Percentiles rank a stretch among this genome's conserved stretches.
These are phyloP conservation scores for Candida qinlingensis DNA, from an alignment of 805 yeast species.

Conservation along the genomic window DNA sequence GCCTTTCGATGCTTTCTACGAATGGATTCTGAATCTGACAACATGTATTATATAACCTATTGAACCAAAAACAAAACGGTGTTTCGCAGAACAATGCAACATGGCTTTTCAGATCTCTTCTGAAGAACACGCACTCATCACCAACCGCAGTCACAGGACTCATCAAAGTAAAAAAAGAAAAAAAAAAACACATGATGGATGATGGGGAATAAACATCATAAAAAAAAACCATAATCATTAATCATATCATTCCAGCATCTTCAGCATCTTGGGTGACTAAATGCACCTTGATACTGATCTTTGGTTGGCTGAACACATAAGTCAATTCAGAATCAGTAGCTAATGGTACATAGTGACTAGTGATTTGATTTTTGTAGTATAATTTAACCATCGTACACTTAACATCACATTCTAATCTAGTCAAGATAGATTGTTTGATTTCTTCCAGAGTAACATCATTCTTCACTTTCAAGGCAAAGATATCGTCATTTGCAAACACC, in stretches of 20 bases:
- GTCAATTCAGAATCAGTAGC: slow-evolving; percentile 17
- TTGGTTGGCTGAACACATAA: slow-evolving; percentile 12
- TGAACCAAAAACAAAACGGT: too few relatives aligned
- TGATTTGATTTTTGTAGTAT: slow-evolving; percentile 14
- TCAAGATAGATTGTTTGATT: slow-evolving; percentile 17
- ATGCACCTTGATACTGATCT: slow-evolving; percentile 13
- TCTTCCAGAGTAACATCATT: slow-evolving; percentile 2
- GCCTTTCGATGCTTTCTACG: too few relatives aligned
- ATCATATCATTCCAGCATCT: not conserved
- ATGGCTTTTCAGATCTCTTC: too few relatives aligned
- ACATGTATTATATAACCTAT: too few relatives aligned
- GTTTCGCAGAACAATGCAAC: too few relatives aligned
- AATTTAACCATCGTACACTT: slow-evolving; percentile 10
- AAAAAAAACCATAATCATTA: not conserved
- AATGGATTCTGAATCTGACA: too few relatives aligned
- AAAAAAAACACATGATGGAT: too few relatives aligned
- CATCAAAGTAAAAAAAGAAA: not conserved
- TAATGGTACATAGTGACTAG: slow-evolving; percentile 18
- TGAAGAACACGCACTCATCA: too few relatives aligned
- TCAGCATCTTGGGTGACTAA: slow-evolving; percentile 1
- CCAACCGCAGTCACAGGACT: not conserved
- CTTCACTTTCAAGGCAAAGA: slow-evolving; percentile 21
- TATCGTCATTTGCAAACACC: slow-evolving; percentile 20
- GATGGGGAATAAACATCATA: not conserved
- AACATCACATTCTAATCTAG: slow-evolving; percentile 21